phyloP scores from a whole-genome alignment of 768 basidiomycete species.

The Cyclocybe cylindracea region DNA sequence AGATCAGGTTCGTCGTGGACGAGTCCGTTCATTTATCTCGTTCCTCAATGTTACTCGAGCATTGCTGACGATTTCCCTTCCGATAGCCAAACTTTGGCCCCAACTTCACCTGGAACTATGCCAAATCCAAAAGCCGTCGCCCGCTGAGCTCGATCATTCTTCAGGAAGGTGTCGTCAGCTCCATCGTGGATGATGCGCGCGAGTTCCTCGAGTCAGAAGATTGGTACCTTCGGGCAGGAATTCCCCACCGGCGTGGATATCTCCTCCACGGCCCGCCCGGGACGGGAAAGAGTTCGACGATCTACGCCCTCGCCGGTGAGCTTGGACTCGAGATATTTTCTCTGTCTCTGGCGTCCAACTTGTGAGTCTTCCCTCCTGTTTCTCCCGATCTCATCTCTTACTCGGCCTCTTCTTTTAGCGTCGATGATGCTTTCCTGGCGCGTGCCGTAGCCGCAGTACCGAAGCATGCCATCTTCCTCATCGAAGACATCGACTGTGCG shows the following conservation, averaged over 20 bases:
- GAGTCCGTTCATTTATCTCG: background rate
- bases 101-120: constrained; percentile 39
- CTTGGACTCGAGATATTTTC: constrained; percentile 84
- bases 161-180: constrained; percentile 42
- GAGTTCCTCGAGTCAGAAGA: constrained; percentile 54
- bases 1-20: constrained; percentile 26
- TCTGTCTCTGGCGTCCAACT: constrained; percentile 48
- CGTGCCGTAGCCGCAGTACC: constrained; percentile 47
- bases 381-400: background rate
- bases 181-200: constrained; percentile 46
- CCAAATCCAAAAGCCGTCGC: constrained; percentile 47
- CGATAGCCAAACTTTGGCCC: constrained; percentile 38
- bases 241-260: constrained; percentile 59
- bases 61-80: background rate
- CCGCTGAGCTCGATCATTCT: constrained; percentile 56
- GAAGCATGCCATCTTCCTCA: constrained; percentile 53
- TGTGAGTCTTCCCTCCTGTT: constrained; percentile 31
- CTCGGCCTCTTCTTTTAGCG: constrained; percentile 26
- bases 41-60: background rate
- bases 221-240: constrained; percentile 58
- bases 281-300: constrained; percentile 63
- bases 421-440: constrained; percentile 52
- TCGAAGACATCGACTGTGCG: constrained; percentile 65
- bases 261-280: constrained; percentile 59
- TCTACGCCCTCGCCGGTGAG: constrained; percentile 60